Conservation (phyloP, 768 basidiomycete species). For the Bullera alba region DNA sequence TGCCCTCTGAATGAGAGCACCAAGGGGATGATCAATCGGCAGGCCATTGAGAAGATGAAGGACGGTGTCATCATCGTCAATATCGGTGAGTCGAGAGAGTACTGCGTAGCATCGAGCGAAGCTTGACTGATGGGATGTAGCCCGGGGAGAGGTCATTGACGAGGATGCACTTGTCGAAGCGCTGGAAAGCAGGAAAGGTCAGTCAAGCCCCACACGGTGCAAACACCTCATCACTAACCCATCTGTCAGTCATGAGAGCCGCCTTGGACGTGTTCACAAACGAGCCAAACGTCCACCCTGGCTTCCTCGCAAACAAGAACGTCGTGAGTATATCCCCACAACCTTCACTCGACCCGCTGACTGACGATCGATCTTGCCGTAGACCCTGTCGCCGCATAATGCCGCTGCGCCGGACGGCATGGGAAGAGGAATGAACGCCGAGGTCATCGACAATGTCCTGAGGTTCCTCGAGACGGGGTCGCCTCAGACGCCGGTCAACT, state of each 20-base stretch:
- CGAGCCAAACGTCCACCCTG: slow-evolving; percentile 35
- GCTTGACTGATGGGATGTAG: background rate
- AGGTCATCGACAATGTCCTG: slow-evolving; percentile 32
- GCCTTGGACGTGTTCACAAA: slow-evolving; percentile 43
- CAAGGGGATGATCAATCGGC: slow-evolving; percentile 15
- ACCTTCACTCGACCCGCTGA: background rate
- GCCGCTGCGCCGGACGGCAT: slow-evolving; percentile 19
- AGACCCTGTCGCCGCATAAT: slow-evolving; percentile 18
- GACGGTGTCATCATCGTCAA: slow-evolving; percentile 37
- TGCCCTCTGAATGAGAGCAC: too few relatives aligned
- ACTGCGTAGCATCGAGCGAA: background rate
- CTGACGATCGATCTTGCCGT: too few relatives aligned
- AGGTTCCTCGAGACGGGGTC: slow-evolving; percentile 31
- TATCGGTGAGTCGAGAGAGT: slow-evolving; percentile 7
- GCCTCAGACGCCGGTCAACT: slow-evolving; percentile 38
- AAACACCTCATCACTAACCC: background rate
- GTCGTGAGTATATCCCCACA: background rate
- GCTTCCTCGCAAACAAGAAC: slow-evolving; percentile 8
- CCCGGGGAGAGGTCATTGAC: slow-evolving; percentile 35
- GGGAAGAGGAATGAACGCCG: slow-evolving; percentile 19
- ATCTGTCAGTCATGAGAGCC: slow-evolving; percentile 22
- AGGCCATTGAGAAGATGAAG: slow-evolving; percentile 30
- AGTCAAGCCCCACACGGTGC: background rate
- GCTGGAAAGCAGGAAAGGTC: slow-evolving; percentile 27
- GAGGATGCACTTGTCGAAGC: slow-evolving; percentile 40